Base-by-base conservation (phyloP, 148 eudicot genomes). In the Camellia granthamiana region DNA sequence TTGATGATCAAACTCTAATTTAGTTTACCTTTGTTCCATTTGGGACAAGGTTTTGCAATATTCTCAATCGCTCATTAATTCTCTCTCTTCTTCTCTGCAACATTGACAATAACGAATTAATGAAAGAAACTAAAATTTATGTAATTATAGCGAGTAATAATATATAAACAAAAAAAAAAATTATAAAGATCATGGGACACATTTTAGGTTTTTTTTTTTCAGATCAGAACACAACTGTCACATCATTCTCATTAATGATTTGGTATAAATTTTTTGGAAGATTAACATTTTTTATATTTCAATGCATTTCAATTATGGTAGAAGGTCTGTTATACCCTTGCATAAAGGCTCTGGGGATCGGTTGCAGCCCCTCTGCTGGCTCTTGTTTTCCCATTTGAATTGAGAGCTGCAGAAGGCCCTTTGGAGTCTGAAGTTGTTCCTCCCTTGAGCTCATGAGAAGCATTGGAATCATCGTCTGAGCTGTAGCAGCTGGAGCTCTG, bases 281-380 rank as follows among this genome's bases (percentile, higher is more conserved):
- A 30, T 30, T 30, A 30, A 30, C 38, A 30, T 30, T 30, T 30
- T 30, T 30, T 30, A 30, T 30, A 6, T 47, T 12, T 6, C 10
- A 58, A 6, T 42, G 0, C 4, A 19, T 23, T 16, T 30, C 38
- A 1, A 74, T 74, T 6, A 0, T 51, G 71, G 3, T 74, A 30
- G 4, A 60, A 30, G 7, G 5, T 14, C 6, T 12, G 44, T 51
- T 68, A 42, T 89, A 88, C 92, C 89, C 90, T 84, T 71, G 90
- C 90, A 80, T 90, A 90, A 30, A 90, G 89, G 85, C 92, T 90
- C 62, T 90, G 92, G 59, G 90, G 92, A 52, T 89, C 90, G 72
- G 91, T 89, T 69, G 91, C 91, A 54, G 85, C 78, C 30, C 91
- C 90, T 15, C 90, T 85, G 60, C 80, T 77, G 6, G 92, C 92